A percentile compares a stretch with the other conserved stretches of the same genome.
These are phyloP conservation scores for Macrotyloma uniflorum DNA, from an alignment of 306 rosid species.

Conservation along the genomic window DNA sequence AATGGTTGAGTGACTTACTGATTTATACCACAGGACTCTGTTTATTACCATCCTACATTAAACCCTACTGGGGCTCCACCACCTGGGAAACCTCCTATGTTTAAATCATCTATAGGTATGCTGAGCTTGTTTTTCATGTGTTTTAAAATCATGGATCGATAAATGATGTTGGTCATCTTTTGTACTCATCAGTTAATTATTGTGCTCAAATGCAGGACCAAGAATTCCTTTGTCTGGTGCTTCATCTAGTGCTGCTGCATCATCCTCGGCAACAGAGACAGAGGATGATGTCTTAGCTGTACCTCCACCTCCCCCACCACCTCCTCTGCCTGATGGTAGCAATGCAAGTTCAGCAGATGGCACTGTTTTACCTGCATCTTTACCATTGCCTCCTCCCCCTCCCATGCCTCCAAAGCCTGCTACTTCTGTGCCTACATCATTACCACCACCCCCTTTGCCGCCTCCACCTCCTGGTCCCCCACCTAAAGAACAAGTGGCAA, in stretches of 20 bases:
- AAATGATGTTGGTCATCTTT: conserved; percentile 25
- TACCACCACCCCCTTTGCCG: conserved; percentile 87
- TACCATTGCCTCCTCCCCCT: conserved; percentile 98
- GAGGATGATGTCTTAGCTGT: conserved; percentile 66
- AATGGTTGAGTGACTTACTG: neutral
- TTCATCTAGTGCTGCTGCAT: conserved; percentile 77
- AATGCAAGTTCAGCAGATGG: conserved; percentile 57
- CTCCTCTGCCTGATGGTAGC: conserved; percentile 67
- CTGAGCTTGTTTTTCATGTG: conserved; percentile 35
- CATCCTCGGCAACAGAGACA: conserved; percentile 68
- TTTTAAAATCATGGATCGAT: conserved; percentile 20
- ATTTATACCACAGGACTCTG: conserved; percentile 68
- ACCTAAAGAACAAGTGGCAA: conserved; percentile 71
- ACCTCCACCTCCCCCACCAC: conserved; percentile 81
- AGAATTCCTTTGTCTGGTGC: conserved; percentile 88
- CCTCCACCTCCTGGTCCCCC: conserved; percentile 99
- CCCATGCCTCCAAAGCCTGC: conserved; percentile 92
- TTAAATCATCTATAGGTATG: conserved; percentile 86
- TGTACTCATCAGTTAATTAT: conserved; percentile 29
- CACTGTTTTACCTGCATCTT: conserved; percentile 66
- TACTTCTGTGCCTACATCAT: conserved; percentile 54
- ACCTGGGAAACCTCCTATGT: conserved; percentile 99
- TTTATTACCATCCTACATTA: conserved; percentile 85
- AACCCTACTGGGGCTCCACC: conserved; percentile 99
- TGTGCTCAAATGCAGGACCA: conserved; percentile 69